phyloP scores from a whole-genome alignment of 768 basidiomycete genomes.

The Hemileccinum impolitum region DNA sequence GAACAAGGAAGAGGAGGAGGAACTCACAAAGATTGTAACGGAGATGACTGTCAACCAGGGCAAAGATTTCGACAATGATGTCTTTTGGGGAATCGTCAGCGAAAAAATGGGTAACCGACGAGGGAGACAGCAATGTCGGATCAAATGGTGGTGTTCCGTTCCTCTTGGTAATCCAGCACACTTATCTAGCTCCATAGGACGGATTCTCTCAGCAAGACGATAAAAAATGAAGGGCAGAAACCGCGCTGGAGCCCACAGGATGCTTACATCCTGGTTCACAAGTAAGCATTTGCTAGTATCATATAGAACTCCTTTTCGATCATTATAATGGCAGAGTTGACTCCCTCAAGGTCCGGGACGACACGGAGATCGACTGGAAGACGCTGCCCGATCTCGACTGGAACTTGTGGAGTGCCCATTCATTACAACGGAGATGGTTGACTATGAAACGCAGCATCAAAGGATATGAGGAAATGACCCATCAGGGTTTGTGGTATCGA shows the following conservation, averaged over 20 bases:
- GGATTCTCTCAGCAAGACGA: slow-evolving; percentile 65
- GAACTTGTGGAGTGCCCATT: slow-evolving; percentile 84
- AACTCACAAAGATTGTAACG: slow-evolving; percentile 69
- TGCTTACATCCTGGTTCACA: slow-evolving; percentile 77
- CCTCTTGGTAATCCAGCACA: not conserved
- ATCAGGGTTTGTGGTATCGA: slow-evolving; percentile 52
- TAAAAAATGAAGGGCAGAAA: slow-evolving; percentile 69
- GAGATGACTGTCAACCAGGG: slow-evolving; percentile 72
- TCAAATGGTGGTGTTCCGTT: slow-evolving; percentile 64
- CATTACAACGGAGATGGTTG: slow-evolving; percentile 74
- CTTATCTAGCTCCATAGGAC: slow-evolving; percentile 47
- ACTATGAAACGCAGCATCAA: slow-evolving; percentile 76
- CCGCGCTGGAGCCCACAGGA: slow-evolving; percentile 75
- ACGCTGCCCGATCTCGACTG: slow-evolving; percentile 67
- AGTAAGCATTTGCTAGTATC: slow-evolving; percentile 39
- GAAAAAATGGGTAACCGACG: slow-evolving; percentile 73
- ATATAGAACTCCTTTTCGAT: not conserved
- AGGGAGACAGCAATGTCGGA: slow-evolving; percentile 80
- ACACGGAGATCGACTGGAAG: slow-evolving; percentile 87
- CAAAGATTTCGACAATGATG: slow-evolving; percentile 71
- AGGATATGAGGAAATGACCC: slow-evolving; percentile 77
- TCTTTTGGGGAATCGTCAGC: slow-evolving; percentile 80
- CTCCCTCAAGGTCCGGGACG: slow-evolving; percentile 69
- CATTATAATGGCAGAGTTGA: slow-evolving; percentile 50
- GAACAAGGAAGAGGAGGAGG: slow-evolving; percentile 77